Evolutionary conservation across 257 asterid species (phyloP).

Genomic region (Plantago major): DNA sequence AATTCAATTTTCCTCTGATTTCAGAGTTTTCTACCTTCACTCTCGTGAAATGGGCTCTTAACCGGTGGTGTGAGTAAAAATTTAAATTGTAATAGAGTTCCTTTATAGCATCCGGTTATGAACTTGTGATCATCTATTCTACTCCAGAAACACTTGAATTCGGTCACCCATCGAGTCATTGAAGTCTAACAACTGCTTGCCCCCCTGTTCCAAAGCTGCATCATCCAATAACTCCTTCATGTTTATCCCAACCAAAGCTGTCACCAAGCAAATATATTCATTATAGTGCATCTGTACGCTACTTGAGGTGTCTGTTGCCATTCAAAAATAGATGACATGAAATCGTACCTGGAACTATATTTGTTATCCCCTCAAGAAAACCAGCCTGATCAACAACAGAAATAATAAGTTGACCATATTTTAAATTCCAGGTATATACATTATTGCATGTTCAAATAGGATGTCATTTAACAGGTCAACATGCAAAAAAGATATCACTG

Average conservation of each 20-base stretch:
- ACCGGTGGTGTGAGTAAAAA: too few relatives aligned
- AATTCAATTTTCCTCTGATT: too few relatives aligned
- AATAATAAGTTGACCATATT: too few relatives aligned
- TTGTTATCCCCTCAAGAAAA: conserved; percentile 77
- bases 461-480: not conserved
- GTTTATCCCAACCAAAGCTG: conserved; percentile 79
- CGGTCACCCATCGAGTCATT: conserved; percentile 79
- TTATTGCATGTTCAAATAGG: not conserved
- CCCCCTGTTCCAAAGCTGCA: conserved; percentile 61
- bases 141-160: conserved; percentile 81
- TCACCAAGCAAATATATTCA: conserved; percentile 18
- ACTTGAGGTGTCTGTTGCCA: not conserved
- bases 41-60: too few relatives aligned
- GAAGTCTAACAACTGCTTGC: conserved; percentile 75
- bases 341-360: conserved; percentile 72
- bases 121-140: too few relatives aligned
- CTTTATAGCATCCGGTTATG: too few relatives aligned
- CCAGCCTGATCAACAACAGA: conserved; percentile 60
- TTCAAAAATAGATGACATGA: not conserved
- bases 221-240: conserved; percentile 64
- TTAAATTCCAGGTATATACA: too few relatives aligned
- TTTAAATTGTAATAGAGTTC: too few relatives aligned
- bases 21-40: too few relatives aligned
- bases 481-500: not conserved
- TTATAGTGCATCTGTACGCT: not conserved